Percentiles rank a stretch among this genome's conserved stretches.
These are phyloP conservation scores for Kuraishia ogatae DNA, from an alignment of 805 yeast species.

Conservation along the genomic window DNA sequence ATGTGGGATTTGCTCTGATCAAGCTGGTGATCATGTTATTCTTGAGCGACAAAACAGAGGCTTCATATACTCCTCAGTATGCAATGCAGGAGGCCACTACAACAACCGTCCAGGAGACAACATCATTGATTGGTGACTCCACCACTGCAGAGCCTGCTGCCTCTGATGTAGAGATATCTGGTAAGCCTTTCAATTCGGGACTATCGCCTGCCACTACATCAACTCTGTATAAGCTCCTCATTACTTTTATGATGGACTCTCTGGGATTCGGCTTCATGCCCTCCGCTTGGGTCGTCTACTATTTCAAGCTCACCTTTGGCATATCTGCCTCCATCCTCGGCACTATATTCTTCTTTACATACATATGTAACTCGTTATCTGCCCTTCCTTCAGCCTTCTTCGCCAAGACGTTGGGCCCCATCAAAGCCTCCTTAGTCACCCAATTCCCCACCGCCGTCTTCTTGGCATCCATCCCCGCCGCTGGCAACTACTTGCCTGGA, in stretches of 20 bases:
- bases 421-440: conserved; percentile 61
- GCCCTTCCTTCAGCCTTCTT: conserved; percentile 71
- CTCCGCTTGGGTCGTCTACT: conserved; percentile 80
- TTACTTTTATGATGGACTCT: conserved; percentile 76
- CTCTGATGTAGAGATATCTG: background rate
- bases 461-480: conserved; percentile 43
- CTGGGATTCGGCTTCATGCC: conserved; percentile 88
- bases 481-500: conserved; percentile 21
- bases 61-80: conserved; percentile 17
- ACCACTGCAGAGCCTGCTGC: background rate
- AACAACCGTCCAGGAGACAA: conserved; percentile 4
- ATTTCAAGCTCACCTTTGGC: conserved; percentile 50
- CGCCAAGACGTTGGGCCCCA: conserved; percentile 66
- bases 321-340: conserved; percentile 56
- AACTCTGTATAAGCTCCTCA: conserved; percentile 37
- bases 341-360: conserved; percentile 54
- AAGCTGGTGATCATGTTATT: conserved; percentile 44
- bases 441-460: conserved; percentile 75
- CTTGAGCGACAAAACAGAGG: conserved; percentile 47
- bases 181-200: conserved; percentile 11
- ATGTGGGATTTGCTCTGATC: conserved; percentile 42
- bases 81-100: conserved; percentile 12
- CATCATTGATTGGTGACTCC: conserved; percentile 7
- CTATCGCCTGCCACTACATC: conserved; percentile 34
- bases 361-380: conserved; percentile 54